Base-by-base conservation (phyloP, 2,329 filamentous ascomycete species). In the Penicillium sp. region DNA sequence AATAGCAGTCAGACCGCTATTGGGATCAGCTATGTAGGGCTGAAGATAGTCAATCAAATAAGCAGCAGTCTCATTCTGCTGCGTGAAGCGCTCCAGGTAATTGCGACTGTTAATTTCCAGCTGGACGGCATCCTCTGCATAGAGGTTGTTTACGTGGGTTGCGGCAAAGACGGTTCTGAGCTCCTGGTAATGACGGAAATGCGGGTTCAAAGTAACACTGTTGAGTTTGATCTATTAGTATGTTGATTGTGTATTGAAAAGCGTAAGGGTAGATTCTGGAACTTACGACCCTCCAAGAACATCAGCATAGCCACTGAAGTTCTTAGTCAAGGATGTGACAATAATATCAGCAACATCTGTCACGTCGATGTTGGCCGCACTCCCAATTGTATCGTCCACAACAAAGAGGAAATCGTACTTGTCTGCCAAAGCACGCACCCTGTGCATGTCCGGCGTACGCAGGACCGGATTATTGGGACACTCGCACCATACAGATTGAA, bases 321-420 rank as follows among this genome's bases (percentile, higher is more conserved):
- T 77, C 66, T 87, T 87, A 16, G 83, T 86, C 19, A 86, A 72
- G 29, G 77, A 81, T 0, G 79, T 80, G n/a, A 82, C 60, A 29
- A 86, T 54, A 0, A 83, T 64, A 59, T 86, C 83, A 2, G 78
- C 77, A 0, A 74, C 71, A 3, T 49, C 42, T 1, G 84, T 65
- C 31, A 86, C 66, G 61, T 86, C 71, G 26, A 75, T 61, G 49
- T 76, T 77, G 46, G 60, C 64, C 50, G 73, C 73, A 33, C 60
- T 67, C 7, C 64, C 69, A 33, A 77, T 63, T 0, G 75, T 77
- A 16, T 77, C 75, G 52, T 77, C 74, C 39, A 72, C 56, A 3
- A 71, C 58, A 3, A 77, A 60, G 6, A 71, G 14, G 36, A 68
- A 68, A n/a, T 55, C 48, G 48, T 73, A 71, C 42, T 66, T 48